These are phyloP conservation scores for Torulaspora microellipsoides DNA, from an alignment of 805 yeast genomes.

Conservation along the genomic window DNA sequence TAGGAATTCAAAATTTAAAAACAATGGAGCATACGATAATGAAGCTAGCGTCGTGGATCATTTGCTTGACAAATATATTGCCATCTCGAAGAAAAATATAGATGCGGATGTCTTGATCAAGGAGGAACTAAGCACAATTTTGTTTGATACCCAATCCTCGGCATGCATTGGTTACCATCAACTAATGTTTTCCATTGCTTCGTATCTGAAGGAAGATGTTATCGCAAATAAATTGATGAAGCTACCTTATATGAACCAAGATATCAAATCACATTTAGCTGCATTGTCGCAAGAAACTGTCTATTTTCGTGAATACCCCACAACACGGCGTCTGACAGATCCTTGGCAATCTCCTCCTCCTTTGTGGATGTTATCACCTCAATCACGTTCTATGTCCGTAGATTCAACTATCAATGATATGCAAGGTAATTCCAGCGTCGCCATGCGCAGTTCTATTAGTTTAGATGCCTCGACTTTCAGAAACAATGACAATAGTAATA, in stretches of 20 bases:
- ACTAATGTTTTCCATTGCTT: conserved; percentile 9
- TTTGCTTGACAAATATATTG: conserved; percentile 17
- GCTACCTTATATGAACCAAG: conserved; percentile 8
- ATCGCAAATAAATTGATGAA: conserved; percentile 14
- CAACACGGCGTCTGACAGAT: conserved; percentile 3
- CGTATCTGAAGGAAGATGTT: conserved; percentile 14
- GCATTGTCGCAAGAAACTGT: conserved; percentile 7
- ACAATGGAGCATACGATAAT: conserved; percentile 1
- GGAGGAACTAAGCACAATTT: conserved; percentile 13
- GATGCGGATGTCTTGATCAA: conserved; percentile 16
- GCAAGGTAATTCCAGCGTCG: background rate
- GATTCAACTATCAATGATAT: conserved; percentile 2
- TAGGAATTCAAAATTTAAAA: background rate
- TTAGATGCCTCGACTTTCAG: conserved; percentile 1
- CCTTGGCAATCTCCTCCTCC: background rate
- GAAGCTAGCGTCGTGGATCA: conserved; percentile 10
- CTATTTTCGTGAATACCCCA: background rate
- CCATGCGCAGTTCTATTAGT: conserved; percentile 6
- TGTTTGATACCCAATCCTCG: conserved; percentile 14
- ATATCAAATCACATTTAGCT: conserved; percentile 10
- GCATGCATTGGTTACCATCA: conserved; percentile 16
- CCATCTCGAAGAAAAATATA: conserved; percentile 10
- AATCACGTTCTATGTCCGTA: conserved; percentile 6
- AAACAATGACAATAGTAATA: conserved; percentile 1
- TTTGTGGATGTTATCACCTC: background rate